Percentiles rank a stretch among this genome's conserved stretches.
phyloP scores from a whole-genome alignment of 169 alveolate species.

The Perkinsus chesapeaki region DNA sequence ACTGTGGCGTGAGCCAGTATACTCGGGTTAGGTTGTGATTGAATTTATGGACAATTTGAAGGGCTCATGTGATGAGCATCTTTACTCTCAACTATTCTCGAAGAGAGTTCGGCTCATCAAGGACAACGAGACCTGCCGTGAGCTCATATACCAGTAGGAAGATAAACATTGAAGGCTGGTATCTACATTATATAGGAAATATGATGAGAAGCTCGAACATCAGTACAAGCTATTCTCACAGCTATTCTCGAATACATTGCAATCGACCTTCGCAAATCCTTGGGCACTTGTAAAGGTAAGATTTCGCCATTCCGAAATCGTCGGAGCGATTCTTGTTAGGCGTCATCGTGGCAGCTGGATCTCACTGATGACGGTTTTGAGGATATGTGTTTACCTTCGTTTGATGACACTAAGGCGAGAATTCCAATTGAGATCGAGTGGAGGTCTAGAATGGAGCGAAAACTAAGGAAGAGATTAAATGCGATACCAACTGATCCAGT shows the following conservation, averaged over 20 bases:
- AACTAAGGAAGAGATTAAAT: not conserved
- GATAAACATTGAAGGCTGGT: not conserved
- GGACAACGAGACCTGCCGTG: not conserved
- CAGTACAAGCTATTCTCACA: not conserved
- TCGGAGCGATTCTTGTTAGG: not conserved
- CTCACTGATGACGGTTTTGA: not conserved
- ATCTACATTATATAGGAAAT: not conserved
- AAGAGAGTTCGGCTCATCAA: not conserved
- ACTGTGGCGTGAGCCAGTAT: not conserved
- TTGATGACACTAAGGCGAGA: not conserved
- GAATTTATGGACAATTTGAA: not conserved
- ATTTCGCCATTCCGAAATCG: not conserved
- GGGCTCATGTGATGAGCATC: slow-evolving; percentile 1
- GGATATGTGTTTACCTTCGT: not conserved
- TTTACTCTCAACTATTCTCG: not conserved
- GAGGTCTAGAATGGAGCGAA: not conserved
- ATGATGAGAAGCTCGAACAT: not conserved
- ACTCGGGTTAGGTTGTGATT: not conserved
- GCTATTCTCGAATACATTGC: not conserved
- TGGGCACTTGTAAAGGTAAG: not conserved
- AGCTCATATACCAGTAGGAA: not conserved
- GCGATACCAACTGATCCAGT: not conserved
- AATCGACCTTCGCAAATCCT: not conserved
- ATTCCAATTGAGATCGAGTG: not conserved
- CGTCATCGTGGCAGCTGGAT: not conserved